Evolutionary conservation across 2,329 filamentous ascomycete genomes (phyloP), one percentile per base, ranked within the genome.

Genomic region (Periconia macrospinosa): DNA sequence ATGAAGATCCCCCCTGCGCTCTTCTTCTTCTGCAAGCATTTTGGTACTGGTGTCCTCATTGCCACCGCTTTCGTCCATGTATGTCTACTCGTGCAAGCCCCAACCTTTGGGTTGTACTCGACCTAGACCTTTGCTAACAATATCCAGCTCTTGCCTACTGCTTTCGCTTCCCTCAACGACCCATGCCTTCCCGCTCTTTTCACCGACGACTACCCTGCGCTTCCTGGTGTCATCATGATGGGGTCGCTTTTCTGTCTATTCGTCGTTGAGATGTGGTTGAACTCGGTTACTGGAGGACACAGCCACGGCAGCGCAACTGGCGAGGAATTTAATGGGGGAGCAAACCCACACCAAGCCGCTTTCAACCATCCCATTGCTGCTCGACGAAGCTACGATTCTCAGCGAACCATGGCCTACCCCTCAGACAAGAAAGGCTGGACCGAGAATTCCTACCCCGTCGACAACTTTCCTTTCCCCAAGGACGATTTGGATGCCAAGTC

Each of bases 1-100:
- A 72, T 86, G 64, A 84, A 82, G 69, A 81, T 85, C 9, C 82
- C 83, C 0, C 74, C 80, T 1, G 80, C 77, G 58, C 66, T 83
- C 30, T 85, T 86, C 70, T 86, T 86, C 66, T 80, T 83, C 51
- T 85, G 82, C 72, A 86, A 86, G 61, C 83, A 86, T 62, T 75
- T 75, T 49, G 72, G 90, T 66, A 94, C 90, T 1, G 90, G 90
- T 54, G 91, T 94, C 18, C 79, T 94, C n/a, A 87, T 94, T 57
- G 90, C 91, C 11, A 94, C 90, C 1, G 90, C 90, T 51, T 94
- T 94, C 66, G 89, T 93, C 23, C 90, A 93, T 75, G 71, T 75
- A 59, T 51, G 71, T 57, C 18, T 17, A 19, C 27, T 19, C 8
- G n/a, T n/a, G n/a, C n/a, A n/a, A 30, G n/a, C 19, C 2, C 33